These are phyloP conservation scores for Aeminium ludgeri DNA, from an alignment of 495 filamentous ascomycete species.

Conservation along the genomic window DNA sequence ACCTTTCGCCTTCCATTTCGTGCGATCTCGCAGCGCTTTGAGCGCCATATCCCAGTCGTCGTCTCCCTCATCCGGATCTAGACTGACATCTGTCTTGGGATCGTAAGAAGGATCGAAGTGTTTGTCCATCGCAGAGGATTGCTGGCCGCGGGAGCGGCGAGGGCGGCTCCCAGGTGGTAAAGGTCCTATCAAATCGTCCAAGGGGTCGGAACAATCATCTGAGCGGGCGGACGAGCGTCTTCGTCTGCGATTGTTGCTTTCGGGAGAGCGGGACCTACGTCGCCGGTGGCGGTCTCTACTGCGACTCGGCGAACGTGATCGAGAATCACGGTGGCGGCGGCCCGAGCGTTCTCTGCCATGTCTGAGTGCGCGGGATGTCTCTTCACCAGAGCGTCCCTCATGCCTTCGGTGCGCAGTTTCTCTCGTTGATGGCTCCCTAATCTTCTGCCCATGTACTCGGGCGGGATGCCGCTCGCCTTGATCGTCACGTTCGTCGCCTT, in stretches of 20 bases:
- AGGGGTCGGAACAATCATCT: constrained; percentile 49
- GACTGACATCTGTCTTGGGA: constrained; percentile 51
- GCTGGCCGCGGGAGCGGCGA: constrained; percentile 42
- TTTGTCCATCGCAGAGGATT: constrained; percentile 54
- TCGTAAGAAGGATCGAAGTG: constrained; percentile 69
- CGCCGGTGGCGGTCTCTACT: background rate
- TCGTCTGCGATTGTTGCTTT: background rate
- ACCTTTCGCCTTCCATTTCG: constrained; percentile 62
- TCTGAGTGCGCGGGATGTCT: too few species aligned
- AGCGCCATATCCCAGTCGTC: constrained; percentile 75
- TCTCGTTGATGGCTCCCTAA: background rate
- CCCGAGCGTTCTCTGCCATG: too few species aligned
- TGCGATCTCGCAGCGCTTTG: constrained; percentile 64
- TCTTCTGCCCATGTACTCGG: background rate
- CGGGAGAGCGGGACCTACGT: background rate
- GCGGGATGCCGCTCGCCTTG: background rate
- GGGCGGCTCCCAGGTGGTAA: constrained; percentile 36
- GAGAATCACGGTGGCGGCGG: too few species aligned
- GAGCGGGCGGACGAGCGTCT: background rate
- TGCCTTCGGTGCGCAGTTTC: background rate
- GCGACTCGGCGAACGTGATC: background rate
- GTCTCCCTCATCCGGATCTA: constrained; percentile 27
- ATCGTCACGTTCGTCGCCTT: background rate
- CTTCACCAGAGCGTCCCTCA: too few species aligned
- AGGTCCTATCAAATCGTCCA: constrained; percentile 73